A percentile compares a stretch with the other conserved stretches of the same genome.
Conservation (phyloP, 2,329 filamentous ascomycete genomes). For the Amphichorda felina region DNA sequence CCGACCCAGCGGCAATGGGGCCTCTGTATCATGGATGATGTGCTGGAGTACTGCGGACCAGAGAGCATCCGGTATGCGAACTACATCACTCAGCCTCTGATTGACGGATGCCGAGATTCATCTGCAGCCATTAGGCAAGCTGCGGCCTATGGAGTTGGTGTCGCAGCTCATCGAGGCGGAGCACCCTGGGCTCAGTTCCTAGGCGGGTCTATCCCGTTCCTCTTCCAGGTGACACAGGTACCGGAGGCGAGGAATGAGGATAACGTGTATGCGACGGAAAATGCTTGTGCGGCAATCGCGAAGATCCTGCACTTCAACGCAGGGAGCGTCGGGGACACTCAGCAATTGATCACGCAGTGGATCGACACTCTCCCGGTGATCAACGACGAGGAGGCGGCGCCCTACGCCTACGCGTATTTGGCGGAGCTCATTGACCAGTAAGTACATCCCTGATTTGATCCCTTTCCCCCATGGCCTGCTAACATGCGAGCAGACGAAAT, state of each 20-base stretch:
- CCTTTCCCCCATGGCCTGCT: background rate
- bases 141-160: slow-evolving; percentile 89
- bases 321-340: slow-evolving; percentile 60
- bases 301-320: slow-evolving; percentile 92
- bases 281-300: slow-evolving; percentile 89
- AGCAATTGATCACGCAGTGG: slow-evolving; percentile 75
- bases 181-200: slow-evolving; percentile 80
- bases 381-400: slow-evolving; percentile 94
- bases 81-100: slow-evolving; percentile 76
- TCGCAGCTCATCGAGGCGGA: slow-evolving; percentile 88
- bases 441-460: slow-evolving; percentile 26
- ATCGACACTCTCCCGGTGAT: slow-evolving; percentile 80
- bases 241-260: slow-evolving; percentile 80
- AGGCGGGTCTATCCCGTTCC: slow-evolving; percentile 61
- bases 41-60: slow-evolving; percentile 88
- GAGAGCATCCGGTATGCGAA: slow-evolving; percentile 79
- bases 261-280: slow-evolving; percentile 94
- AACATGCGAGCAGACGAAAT: slow-evolving; percentile 54
- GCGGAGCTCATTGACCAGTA: slow-evolving; percentile 89
- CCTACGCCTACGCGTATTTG: slow-evolving; percentile 89
- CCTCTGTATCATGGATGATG: slow-evolving; percentile 97
- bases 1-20: slow-evolving; percentile 95
- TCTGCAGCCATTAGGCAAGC: slow-evolving; percentile 91
- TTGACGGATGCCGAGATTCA: slow-evolving; percentile 74
- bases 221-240: slow-evolving; percentile 77